phyloP scores from a whole-genome alignment of 768 basidiomycete genomes.

The Auricularia sp. region DNA sequence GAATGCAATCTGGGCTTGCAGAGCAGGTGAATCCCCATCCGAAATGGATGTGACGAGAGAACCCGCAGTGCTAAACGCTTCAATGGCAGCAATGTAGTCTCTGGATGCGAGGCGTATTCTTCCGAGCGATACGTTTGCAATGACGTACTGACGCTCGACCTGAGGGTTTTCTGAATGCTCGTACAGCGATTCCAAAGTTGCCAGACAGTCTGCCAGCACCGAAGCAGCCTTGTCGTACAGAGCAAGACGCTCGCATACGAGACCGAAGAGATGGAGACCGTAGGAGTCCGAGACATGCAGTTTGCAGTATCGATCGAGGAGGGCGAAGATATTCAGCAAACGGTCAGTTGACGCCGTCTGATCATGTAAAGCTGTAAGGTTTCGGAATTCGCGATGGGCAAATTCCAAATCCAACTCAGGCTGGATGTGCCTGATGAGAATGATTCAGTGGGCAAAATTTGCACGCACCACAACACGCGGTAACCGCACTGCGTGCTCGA shows the following conservation, averaged over 20 bases:
- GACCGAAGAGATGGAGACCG: slow-evolving; percentile 72
- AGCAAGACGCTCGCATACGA: slow-evolving; percentile 78
- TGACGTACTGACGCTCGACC: slow-evolving; percentile 68
- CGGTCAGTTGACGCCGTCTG: slow-evolving; percentile 23
- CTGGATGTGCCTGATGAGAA: slow-evolving; percentile 26
- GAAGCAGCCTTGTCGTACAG: slow-evolving; percentile 50
- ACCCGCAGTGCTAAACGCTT: slow-evolving; percentile 61
- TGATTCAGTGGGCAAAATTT: slow-evolving; percentile 15
- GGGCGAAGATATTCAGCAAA: slow-evolving; percentile 70
- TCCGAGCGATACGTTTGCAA: slow-evolving; percentile 75
- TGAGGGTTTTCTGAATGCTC: slow-evolving; percentile 75
- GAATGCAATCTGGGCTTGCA: slow-evolving; percentile 56
- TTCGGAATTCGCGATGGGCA: slow-evolving; percentile 47
- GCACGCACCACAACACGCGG: slow-evolving; percentile 39
- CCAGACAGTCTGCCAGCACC: slow-evolving; percentile 51
- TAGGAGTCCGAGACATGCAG: slow-evolving; percentile 57
- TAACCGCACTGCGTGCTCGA: slow-evolving; percentile 63
- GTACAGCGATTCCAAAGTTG: slow-evolving; percentile 74
- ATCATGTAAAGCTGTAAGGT: slow-evolving; percentile 18
- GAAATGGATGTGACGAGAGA: slow-evolving; percentile 53
- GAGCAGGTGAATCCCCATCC: slow-evolving; percentile 22
- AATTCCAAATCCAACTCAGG: slow-evolving; percentile 75
- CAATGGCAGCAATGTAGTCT: slow-evolving; percentile 50
- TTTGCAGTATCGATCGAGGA: slow-evolving; percentile 64
- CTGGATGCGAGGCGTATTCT: slow-evolving; percentile 55